These are phyloP conservation scores for Saxophila tyrrhenica DNA, from an alignment of 495 filamentous ascomycete species.

Conservation along the genomic window DNA sequence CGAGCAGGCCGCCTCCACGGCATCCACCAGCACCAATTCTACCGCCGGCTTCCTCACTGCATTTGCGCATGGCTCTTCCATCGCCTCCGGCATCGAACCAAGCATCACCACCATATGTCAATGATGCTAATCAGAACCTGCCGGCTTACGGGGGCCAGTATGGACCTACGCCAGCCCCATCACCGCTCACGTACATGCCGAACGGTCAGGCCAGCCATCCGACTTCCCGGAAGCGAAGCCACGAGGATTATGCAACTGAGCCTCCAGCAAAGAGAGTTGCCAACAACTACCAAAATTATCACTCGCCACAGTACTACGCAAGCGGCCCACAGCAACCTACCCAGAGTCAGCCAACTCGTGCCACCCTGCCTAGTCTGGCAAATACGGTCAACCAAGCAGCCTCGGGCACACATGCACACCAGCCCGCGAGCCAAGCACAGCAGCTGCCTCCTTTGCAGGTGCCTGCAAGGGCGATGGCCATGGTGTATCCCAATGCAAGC, in stretches of 20 bases:
- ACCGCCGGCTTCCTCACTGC: slow-evolving; percentile 36
- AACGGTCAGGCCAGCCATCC: background rate
- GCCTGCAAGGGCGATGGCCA: slow-evolving; percentile 44
- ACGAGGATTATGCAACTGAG: slow-evolving; percentile 52
- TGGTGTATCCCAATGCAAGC: slow-evolving; percentile 43
- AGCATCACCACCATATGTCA: slow-evolving; percentile 31
- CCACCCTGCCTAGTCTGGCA: slow-evolving; percentile 30
- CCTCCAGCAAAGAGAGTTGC: slow-evolving; percentile 55
- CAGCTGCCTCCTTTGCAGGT: slow-evolving; percentile 20
- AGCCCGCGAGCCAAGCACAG: background rate
- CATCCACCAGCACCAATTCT: slow-evolving; percentile 33
- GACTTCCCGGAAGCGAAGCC: slow-evolving; percentile 52
- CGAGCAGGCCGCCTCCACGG: slow-evolving; percentile 27
- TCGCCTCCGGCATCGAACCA: slow-evolving; percentile 42
- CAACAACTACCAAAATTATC: slow-evolving; percentile 24
- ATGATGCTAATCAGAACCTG: background rate
- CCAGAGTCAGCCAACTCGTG: slow-evolving; percentile 42
- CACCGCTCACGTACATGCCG: slow-evolving; percentile 43
- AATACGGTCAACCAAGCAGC: slow-evolving; percentile 20
- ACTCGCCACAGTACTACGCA: slow-evolving; percentile 29
- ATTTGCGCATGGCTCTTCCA: slow-evolving; percentile 38
- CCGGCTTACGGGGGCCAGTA: slow-evolving; percentile 1
- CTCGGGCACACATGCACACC: background rate
- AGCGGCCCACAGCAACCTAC: slow-evolving; percentile 17
- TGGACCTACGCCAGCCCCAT: slow-evolving; percentile 26